phyloP scores from a whole-genome alignment of 768 basidiomycete genomes.

The Chalciporus chontae region DNA sequence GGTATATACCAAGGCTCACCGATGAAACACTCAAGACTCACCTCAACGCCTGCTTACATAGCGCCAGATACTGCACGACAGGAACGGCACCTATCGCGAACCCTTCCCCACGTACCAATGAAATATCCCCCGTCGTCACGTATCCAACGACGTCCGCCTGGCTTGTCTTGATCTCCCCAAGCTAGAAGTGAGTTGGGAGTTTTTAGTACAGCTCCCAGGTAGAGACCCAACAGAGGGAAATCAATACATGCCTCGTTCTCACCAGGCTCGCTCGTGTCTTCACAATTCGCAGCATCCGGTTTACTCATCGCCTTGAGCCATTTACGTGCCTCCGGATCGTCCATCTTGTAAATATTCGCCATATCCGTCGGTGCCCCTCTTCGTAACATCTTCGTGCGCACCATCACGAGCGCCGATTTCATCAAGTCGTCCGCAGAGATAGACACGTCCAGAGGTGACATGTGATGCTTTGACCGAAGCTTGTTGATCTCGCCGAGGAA shows the following conservation, averaged over 20 bases:
- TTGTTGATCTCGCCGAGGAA: conserved; percentile 57
- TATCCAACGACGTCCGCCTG: conserved; percentile 65
- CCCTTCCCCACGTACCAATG: conserved; percentile 73
- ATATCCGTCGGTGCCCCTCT: conserved; percentile 75
- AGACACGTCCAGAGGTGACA: conserved; percentile 35
- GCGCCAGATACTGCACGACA: conserved; percentile 46
- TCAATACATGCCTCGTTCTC: conserved; percentile 27
- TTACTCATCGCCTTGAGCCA: conserved; percentile 41
- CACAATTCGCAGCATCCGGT: conserved; percentile 14
- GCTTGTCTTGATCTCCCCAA: conserved; percentile 42
- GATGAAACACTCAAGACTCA: no score
- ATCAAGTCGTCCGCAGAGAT: conserved; percentile 45
- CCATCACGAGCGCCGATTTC: conserved; percentile 62
- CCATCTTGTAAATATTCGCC: conserved; percentile 65
- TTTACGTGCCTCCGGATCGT: conserved; percentile 47
- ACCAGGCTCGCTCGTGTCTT: conserved; percentile 16
- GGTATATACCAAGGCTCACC: no score
- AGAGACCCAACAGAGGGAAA: neutral
- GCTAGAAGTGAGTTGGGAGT: conserved; percentile 31
- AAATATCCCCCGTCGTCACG: conserved; percentile 80
- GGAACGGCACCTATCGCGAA: conserved; percentile 75
- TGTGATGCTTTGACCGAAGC: conserved; percentile 52
- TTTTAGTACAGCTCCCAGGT: neutral
- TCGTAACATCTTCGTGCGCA: conserved; percentile 56
- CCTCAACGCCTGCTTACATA: conserved; percentile 49